A percentile compares a stretch with the other conserved stretches of the same genome.
Evolutionary conservation across 768 basidiomycete genomes (phyloP).

Genomic region (Mycena polygramma): DNA sequence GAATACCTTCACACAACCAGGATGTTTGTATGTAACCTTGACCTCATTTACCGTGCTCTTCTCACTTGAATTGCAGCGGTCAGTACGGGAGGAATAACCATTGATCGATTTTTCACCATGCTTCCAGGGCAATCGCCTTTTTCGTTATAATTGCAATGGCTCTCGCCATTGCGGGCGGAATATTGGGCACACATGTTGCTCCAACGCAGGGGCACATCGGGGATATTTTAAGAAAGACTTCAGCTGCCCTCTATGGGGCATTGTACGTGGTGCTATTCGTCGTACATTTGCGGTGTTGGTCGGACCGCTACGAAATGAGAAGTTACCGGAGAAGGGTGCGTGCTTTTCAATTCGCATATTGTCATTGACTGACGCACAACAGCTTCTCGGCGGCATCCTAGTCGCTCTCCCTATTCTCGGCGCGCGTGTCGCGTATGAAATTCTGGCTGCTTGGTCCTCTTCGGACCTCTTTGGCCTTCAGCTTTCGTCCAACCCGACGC

Average conservation of each 20-base stretch:
- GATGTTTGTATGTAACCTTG: constrained; percentile 32
- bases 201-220: constrained; percentile 50
- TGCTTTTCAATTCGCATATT: background rate
- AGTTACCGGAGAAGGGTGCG: constrained; percentile 61
- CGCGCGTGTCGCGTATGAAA: constrained; percentile 67
- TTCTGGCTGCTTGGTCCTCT: constrained; percentile 72
- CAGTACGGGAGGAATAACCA: constrained; percentile 1
- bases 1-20: constrained; percentile 49
- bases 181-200: constrained; percentile 55
- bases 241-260: constrained; percentile 57
- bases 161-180: constrained; percentile 61
- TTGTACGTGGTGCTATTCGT: constrained; percentile 56
- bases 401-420: constrained; percentile 72
- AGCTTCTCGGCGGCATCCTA: constrained; percentile 71
- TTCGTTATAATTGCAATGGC: constrained; percentile 52
- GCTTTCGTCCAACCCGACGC: constrained; percentile 54
- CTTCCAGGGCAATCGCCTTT: constrained; percentile 42
- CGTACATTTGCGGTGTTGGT: constrained; percentile 58
- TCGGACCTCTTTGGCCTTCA: constrained; percentile 56
- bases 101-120: constrained; percentile 21
- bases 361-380: background rate
- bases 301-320: constrained; percentile 61
- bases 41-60: background rate
- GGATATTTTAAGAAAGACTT: constrained; percentile 57
- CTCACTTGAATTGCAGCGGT: constrained; percentile 25